phyloP scores from a whole-genome alignment of 83 land plant genomes.

The Thuja plicata region DNA sequence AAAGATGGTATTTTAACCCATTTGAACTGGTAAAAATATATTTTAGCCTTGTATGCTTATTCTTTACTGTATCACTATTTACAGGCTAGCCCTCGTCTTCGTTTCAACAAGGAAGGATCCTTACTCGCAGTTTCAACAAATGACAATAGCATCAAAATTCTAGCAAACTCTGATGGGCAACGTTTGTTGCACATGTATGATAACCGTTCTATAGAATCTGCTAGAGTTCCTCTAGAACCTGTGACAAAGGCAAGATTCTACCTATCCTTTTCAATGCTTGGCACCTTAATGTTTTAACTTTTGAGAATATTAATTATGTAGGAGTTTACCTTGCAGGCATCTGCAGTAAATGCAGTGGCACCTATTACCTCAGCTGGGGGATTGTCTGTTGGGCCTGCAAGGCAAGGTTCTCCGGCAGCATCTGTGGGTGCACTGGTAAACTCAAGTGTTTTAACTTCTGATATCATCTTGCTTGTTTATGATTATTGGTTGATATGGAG shows the following conservation, averaged over 20 bases:
- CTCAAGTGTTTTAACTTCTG: not conserved
- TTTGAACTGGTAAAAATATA: not conserved
- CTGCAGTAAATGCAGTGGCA: conserved; percentile 18
- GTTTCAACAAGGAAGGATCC: conserved; percentile 83
- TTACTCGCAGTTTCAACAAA: conserved; percentile 77
- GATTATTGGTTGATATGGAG: not conserved
- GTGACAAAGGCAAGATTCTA: conserved; percentile 36
- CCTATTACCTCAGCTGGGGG: conserved; percentile 15
- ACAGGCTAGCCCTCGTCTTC: conserved; percentile 79
- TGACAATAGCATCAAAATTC: conserved; percentile 74
- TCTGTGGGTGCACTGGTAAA: conserved; percentile 18
- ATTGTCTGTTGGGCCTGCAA: conserved; percentile 21
- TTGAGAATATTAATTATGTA: not conserved
- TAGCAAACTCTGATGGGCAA: conserved; percentile 74
- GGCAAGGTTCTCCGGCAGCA: conserved; percentile 25
- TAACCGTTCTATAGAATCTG: conserved; percentile 46
- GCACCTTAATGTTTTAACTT: not conserved
- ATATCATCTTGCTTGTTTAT: not conserved
- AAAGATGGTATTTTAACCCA: not conserved
- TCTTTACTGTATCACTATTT: not conserved
- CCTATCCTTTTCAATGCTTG: not conserved
- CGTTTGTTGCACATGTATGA: conserved; percentile 57
- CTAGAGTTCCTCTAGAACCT: conserved; percentile 49
- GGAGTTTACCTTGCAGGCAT: conserved; percentile 20
- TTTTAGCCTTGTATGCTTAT: not conserved